Evolutionary conservation across 2,329 filamentous ascomycete species (phyloP), one percentile per base, ranked within the genome.

Genomic region (Penicillium griseofulvum): DNA sequence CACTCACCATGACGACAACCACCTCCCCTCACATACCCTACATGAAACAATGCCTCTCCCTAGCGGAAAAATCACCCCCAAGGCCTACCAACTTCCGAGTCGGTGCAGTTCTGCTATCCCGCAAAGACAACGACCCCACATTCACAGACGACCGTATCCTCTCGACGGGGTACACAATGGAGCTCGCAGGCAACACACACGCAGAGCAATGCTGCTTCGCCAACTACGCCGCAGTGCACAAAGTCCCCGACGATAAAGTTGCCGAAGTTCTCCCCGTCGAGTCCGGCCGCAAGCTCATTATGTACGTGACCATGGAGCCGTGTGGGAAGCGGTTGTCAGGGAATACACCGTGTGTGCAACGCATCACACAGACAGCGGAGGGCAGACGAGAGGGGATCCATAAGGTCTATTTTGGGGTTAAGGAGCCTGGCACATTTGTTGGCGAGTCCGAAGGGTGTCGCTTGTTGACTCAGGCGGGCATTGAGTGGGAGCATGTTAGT

Each of bases 81-180:
- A 91, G 88, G 66, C 88, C 92, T 2, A 91, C 90, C 49, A 97
- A 97, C 73, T 99, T 91, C 78, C 86, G 93, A 56, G 92, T 99
- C 22, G 94, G 94, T 39, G 94, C 94, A n/a, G 74, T 96, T n/a
- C 81, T 97, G 37, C 81, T 94, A 55, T 71, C 68, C 51, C 68
- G 70, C 46, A 64, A 65, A 57, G 62, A 69, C 36, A 52, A 60
- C 47, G 65, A 71, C 44, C 46, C 61, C 43, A 58, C 54, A 42
- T 63, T 57, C 10, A 43, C 57, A 22, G 64, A 72, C 26, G 73
- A 85, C 64, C 70, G 75, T 26, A 78, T 95, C 55, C 80, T 95
- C 28, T 84, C 89, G 0, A 89, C 90, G 1, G 93, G 94, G 52
- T 97, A 93, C 76, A 97, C 94, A 0, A 82, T 97, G 55, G 93